Evolutionary conservation across 208 protist genomes (phyloP), one percentile per base, ranked within the genome.

Genomic region (Trypanosoma boissoni): DNA sequence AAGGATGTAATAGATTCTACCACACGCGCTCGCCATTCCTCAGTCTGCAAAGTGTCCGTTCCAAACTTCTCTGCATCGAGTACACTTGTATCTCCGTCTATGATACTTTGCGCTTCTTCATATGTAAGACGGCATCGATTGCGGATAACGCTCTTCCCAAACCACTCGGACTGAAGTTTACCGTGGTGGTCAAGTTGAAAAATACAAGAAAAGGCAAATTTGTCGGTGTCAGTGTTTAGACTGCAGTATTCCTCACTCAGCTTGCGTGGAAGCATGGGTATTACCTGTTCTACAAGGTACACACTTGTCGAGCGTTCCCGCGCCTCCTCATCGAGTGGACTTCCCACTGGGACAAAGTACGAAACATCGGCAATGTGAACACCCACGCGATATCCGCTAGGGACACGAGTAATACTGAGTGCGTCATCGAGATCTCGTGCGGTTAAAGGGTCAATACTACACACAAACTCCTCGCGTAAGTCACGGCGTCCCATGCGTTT

Each of bases 331-430:
- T 98, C 95, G 1, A 97, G 59, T 10, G 86, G 42, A 1, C 74
- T 84, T 26, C 71, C 67, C 2, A 71, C 71, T 42, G 65, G 48
- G 37, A 97, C 91, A 78, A 97, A 97, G 53, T 81, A 69, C 10
- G 92, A 86, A 2, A 98, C 95, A 67, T 98, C 95, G 0, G 95
- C 95, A 61, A 98, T 98, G 75, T 98, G 93, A n/a, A 98, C 92
- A 9, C 92, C 93, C 44, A 98, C 81, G 62, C 88, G 86, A 58
- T 88, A 94, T 34, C 72, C 61, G 36, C 84, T 72, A 67, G 50
- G 23, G 2, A 51, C 63, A 1, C 57, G 45, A 3, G 62, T 67
- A 12, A 92, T 91, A 50, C 85, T 93, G 7, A 96, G 72, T 1
- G 91, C 91, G 53, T 96, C 91, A 61, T 96, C 91, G 34, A 96